Conservation (phyloP, 1,139 yeast species). For the Suhomyces kunorum region DNA sequence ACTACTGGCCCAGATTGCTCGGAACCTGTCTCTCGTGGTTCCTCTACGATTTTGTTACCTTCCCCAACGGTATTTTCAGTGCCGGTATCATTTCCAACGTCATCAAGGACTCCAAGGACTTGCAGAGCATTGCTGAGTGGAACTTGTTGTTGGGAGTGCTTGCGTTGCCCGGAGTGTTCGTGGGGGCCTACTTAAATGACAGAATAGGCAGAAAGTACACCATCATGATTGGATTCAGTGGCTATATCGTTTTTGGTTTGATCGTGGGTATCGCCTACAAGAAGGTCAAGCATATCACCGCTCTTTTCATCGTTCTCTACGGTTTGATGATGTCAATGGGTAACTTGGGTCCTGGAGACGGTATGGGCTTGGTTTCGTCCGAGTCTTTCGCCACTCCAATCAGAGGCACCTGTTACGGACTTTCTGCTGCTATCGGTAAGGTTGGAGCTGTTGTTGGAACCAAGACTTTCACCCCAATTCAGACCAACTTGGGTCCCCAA, state of each 20-base stretch:
- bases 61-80: slow-evolving; percentile 63
- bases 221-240: slow-evolving; percentile 57
- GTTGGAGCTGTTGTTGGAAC: slow-evolving; percentile 55
- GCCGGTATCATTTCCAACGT: slow-evolving; percentile 53
- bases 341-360: slow-evolving; percentile 77
- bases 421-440: slow-evolving; percentile 52
- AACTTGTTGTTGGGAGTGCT: slow-evolving; percentile 52
- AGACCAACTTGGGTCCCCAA: slow-evolving; percentile 26
- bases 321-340: slow-evolving; percentile 62
- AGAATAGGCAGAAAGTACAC: slow-evolving; percentile 59
- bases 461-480: slow-evolving; percentile 46
- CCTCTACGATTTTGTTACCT: slow-evolving; percentile 64
- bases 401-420: slow-evolving; percentile 62
- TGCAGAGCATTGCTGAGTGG: slow-evolving; percentile 58
- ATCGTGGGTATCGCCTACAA: slow-evolving; percentile 58
- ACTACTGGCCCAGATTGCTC: slow-evolving; percentile 54
- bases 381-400: slow-evolving; percentile 76
- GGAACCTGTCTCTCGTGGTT: slow-evolving; percentile 67
- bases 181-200: slow-evolving; percentile 58
- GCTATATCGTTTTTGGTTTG: slow-evolving; percentile 60
- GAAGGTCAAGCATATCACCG: slow-evolving; percentile 48
- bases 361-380: slow-evolving; percentile 67
- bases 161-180: slow-evolving; percentile 59
- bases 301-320: slow-evolving; percentile 57
- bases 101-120: slow-evolving; percentile 34